These are phyloP conservation scores for Sclerotinia nivalis DNA, from an alignment of 2,329 filamentous ascomycete species.

Conservation along the genomic window DNA sequence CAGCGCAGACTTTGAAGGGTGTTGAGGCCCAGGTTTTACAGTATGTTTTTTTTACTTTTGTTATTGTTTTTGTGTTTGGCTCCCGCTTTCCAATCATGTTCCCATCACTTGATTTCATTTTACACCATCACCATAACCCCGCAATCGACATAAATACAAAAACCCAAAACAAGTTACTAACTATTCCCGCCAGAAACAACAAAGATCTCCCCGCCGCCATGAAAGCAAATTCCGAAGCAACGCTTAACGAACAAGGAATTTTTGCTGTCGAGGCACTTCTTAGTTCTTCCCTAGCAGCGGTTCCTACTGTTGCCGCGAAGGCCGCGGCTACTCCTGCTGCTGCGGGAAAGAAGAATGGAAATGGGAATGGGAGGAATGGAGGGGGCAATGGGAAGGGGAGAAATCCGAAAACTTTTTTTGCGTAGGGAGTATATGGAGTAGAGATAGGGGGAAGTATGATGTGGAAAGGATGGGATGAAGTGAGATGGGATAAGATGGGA, in stretches of 20 bases:
- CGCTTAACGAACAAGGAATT: conserved; percentile 5
- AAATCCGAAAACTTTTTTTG: background rate
- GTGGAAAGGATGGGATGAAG: background rate
- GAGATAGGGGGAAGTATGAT: background rate
- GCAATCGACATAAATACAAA: too few relatives aligned
- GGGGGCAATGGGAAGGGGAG: background rate
- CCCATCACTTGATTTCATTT: background rate
- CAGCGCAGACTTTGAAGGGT: conserved; percentile 2
- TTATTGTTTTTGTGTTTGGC: background rate
- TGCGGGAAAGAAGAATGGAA: conserved; percentile 2
- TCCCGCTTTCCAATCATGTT: background rate
- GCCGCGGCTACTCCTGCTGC: background rate
- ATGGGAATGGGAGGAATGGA: background rate
- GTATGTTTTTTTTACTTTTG: too few relatives aligned
- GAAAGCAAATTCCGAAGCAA: conserved; percentile 19
- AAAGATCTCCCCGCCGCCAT: conserved; percentile 13
- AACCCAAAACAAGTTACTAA: too few relatives aligned
- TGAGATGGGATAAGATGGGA: background rate
- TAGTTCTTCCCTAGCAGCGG: background rate
- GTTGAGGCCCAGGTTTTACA: conserved; percentile 15
- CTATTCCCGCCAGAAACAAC: too few relatives aligned
- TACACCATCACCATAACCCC: too few relatives aligned
- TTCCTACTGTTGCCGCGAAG: background rate
- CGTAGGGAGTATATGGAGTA: background rate
- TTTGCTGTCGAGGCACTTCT: conserved; percentile 18